phyloP scores from a whole-genome alignment of 176 grass and related monocot genomes.

The Triticum monococcum region DNA sequence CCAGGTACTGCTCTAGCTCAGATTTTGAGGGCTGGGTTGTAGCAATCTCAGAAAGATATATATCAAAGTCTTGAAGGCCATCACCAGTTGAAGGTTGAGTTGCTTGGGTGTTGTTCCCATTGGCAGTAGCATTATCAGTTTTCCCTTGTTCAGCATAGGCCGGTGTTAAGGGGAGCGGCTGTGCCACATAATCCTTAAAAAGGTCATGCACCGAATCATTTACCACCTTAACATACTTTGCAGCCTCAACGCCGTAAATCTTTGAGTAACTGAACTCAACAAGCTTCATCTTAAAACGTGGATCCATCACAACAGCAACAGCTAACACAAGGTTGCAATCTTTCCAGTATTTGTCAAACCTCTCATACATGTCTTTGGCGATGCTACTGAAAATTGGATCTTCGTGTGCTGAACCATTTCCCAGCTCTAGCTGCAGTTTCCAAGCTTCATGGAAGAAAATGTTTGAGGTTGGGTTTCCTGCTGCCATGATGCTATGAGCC shows the following conservation, averaged over 20 bases:
- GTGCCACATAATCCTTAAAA: constrained; percentile 54
- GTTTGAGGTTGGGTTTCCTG: constrained; percentile 52
- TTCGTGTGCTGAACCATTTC: constrained; percentile 42
- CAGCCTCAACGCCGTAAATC: constrained; percentile 61
- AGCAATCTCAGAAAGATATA: constrained; percentile 69
- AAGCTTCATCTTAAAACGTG: constrained; percentile 73
- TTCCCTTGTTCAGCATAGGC: constrained; percentile 55
- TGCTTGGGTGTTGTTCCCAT: constrained; percentile 33
- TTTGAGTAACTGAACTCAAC: constrained; percentile 74
- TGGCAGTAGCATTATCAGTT: constrained; percentile 29
- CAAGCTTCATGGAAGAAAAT: constrained; percentile 71
- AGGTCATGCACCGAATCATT: constrained; percentile 60
- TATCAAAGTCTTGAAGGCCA: constrained; percentile 67
- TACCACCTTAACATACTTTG: constrained; percentile 62
- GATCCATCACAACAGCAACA: constrained; percentile 72
- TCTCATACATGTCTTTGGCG: constrained; percentile 67
- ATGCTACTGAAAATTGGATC: constrained; percentile 53
- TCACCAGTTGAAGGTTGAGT: constrained; percentile 32
- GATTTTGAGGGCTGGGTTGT: constrained; percentile 53
- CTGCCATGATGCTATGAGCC: constrained; percentile 47
- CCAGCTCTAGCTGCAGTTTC: constrained; percentile 67
- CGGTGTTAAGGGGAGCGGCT: constrained; percentile 46
- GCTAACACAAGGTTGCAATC: constrained; percentile 68
- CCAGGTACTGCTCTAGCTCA: constrained; percentile 67
- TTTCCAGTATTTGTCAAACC: constrained; percentile 78